Conservation (phyloP, 2,329 filamentous ascomycete genomes). For the Aspergillus texensis region DNA sequence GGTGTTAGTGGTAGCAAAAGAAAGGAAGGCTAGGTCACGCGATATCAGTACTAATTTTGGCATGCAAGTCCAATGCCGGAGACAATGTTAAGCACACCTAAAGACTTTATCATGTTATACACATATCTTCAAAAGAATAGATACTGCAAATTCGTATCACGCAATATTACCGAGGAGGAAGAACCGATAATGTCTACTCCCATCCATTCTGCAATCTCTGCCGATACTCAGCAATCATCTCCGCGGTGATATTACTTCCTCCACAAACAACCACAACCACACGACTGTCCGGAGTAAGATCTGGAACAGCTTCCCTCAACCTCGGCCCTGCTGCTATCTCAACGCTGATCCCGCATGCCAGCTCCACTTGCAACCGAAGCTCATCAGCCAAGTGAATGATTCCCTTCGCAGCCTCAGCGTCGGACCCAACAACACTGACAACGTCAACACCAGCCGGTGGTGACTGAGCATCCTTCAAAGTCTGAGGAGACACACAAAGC, state of each 20-base stretch:
- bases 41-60: too few relatives aligned
- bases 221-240: slow-evolving; percentile 55
- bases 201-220: slow-evolving; percentile 41
- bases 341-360: slow-evolving; percentile 78
- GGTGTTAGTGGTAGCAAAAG: too few relatives aligned
- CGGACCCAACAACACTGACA: slow-evolving; percentile 63
- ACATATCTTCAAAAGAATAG: neutral
- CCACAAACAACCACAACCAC: slow-evolving; percentile 43
- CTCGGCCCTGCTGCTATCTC: slow-evolving; percentile 40
- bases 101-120: neutral
- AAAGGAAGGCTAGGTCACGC: too few relatives aligned
- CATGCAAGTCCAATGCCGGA: neutral
- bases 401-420: slow-evolving; percentile 76
- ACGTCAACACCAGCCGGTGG: slow-evolving; percentile 48
- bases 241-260: slow-evolving; percentile 55
- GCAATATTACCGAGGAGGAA: neutral
- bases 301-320: slow-evolving; percentile 29
- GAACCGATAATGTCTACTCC: slow-evolving; percentile 15
- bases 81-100: neutral
- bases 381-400: slow-evolving; percentile 77
- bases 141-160: neutral
- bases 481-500: slow-evolving; percentile 62
- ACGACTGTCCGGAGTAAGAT: slow-evolving; percentile 32
- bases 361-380: slow-evolving; percentile 75
- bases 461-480: slow-evolving; percentile 62